phyloP scores from a whole-genome alignment of 1,284 basidiomycete genomes.

The Rhodotorula sp. region DNA sequence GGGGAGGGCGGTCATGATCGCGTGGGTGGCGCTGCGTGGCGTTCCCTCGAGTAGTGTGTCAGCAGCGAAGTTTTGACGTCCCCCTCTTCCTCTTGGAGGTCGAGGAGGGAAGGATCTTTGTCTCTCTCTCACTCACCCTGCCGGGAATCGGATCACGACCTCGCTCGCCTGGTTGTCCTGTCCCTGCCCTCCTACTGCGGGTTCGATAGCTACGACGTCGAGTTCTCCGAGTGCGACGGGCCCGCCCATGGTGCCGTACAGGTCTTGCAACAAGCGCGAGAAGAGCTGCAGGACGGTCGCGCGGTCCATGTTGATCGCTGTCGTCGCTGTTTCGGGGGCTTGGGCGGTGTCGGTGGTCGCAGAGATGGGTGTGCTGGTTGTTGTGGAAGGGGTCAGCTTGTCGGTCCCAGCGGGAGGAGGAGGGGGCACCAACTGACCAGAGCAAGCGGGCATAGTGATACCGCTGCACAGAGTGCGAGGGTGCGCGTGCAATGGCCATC shows the following conservation, averaged over 20 bases:
- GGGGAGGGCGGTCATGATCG: constrained; percentile 22
- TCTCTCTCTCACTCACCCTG: constrained; percentile 9
- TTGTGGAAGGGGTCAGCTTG: no score
- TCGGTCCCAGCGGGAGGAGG: no score
- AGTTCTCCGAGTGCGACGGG: constrained; percentile 11
- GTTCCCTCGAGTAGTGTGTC: no score
- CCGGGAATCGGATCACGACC: constrained; percentile 19
- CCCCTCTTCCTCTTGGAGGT: no score
- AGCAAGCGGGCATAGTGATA: constrained; percentile 21
- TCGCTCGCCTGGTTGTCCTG: not conserved
- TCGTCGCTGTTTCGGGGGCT: not conserved
- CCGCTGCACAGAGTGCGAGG: not conserved
- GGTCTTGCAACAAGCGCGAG: not conserved
- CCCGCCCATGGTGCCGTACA: constrained; percentile 21
- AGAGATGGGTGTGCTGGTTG: not conserved
- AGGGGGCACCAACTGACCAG: no score
- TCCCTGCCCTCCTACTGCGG: no score
- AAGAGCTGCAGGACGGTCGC: constrained; percentile 9
- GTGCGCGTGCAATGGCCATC: not conserved
- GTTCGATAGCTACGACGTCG: constrained; percentile 8
- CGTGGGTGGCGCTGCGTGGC: constrained; percentile 7
- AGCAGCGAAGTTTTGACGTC: no score
- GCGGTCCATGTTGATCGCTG: not conserved
- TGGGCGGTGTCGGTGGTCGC: not conserved
- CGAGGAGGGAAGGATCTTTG: no score